Base-by-base conservation (phyloP, 2,329 filamentous ascomycete genomes). In the Exophiala sp. region DNA sequence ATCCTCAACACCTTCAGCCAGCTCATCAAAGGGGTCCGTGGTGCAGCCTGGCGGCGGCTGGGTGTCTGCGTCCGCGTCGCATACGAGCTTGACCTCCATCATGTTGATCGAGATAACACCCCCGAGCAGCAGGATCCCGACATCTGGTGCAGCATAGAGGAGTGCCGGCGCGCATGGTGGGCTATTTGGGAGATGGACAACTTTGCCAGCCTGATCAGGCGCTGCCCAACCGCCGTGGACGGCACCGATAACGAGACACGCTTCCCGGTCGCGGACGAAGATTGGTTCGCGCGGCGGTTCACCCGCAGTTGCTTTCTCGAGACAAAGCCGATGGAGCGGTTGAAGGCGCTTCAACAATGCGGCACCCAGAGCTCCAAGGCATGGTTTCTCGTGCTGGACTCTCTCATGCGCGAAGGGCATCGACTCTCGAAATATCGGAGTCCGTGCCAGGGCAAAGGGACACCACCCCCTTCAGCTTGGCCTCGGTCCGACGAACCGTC, bases 131-230 rank as follows among this genome's bases (percentile, higher is more conserved):
- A 16, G 13, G 40, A 57, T 13, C 13, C 30, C 8, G 49, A 54
- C n/a, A 50, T 48, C 11, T 65, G 63, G 60, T 46, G 46, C 10
- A 41, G 58, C 1, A 46, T 60, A 3, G 67, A 70, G 55, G 68
- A 70, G 50, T 62, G 65, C 29, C 61, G 68, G 1, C 62, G 68
- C 3, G 62, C 64, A 1, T 71, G 66, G 65, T 71, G 68, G 68
- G 64, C 66, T 0, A 63, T 70, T 19, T 71, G 67, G 67, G 68
- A 71, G 46, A 68, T 71, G 63, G 68, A 71, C 47, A 63, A 68
- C 13, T 71, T 69, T 48, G 66, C 67, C 1, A 66, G 61, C 43
- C 66, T 66, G 4, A 65, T 71, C 23, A 60, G 66, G 11, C 63
- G 66, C 3, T 58, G 60, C 7, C 68, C 68, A 2, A 63, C 63